phyloP scores from a whole-genome alignment of 179 eudicot species.

The Drosera spatulata region DNA sequence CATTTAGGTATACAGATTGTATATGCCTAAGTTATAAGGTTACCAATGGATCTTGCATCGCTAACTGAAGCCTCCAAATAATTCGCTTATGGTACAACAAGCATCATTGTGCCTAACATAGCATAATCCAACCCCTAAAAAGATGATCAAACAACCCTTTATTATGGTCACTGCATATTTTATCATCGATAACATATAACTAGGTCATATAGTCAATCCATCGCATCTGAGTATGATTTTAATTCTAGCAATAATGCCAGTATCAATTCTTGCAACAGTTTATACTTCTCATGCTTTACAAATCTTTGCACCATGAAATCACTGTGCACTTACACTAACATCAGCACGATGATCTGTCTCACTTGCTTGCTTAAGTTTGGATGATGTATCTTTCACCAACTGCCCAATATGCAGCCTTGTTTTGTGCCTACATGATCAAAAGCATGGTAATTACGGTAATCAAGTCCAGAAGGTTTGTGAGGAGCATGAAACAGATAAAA shows the following conservation, averaged over 20 bases:
- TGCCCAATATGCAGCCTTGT: slow-evolving; percentile 83
- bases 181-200: no score
- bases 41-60: neutral
- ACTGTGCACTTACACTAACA: slow-evolving; percentile 48
- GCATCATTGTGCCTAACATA: neutral
- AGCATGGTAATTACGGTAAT: neutral
- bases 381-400: slow-evolving; percentile 84
- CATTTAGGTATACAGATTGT: no score
- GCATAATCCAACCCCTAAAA: neutral
- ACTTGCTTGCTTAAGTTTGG: slow-evolving; percentile 86
- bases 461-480: no score
- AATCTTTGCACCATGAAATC: neutral
- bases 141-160: no score
- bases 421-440: slow-evolving; percentile 50
- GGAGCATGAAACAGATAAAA: no score
- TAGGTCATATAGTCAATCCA: no score
- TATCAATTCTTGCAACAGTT: no score
- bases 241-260: no score
- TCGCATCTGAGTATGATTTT: no score
- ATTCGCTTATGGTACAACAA: no score
- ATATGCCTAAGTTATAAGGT: neutral
- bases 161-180: no score
- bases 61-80: neutral
- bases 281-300: no score
- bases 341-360: slow-evolving; percentile 54